Percentiles rank a stretch among this genome's conserved stretches.
Conservation (phyloP, 1,139 yeast species). For the Debaryomyces udenii region DNA sequence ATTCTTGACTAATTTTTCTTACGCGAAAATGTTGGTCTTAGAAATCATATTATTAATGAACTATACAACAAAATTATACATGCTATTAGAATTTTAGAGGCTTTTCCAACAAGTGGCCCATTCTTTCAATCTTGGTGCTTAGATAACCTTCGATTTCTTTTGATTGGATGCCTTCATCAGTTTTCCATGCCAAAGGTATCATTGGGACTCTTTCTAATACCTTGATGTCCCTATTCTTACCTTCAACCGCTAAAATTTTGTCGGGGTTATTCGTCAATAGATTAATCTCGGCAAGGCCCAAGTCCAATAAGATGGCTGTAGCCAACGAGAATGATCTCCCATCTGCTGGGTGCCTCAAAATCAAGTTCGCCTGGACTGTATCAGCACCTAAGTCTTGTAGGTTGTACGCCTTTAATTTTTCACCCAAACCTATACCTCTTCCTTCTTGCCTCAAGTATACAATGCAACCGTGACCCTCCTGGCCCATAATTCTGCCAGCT, state of each 20-base stretch:
- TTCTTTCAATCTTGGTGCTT: conserved; percentile 90
- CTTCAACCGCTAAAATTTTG: conserved; percentile 92
- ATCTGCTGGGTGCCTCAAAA: conserved; percentile 96
- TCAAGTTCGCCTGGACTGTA: conserved; percentile 92
- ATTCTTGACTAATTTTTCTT: conserved; percentile 1
- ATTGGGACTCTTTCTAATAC: conserved; percentile 91
- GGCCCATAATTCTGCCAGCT: conserved; percentile 92
- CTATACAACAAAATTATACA: conserved; percentile 3
- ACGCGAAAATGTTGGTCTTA: neutral
- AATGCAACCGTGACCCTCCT: conserved; percentile 86
- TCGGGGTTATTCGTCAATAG: conserved; percentile 95
- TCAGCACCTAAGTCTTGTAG: conserved; percentile 98
- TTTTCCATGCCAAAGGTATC: conserved; percentile 91
- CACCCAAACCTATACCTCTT: conserved; percentile 96
- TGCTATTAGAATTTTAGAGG: conserved; percentile 43
- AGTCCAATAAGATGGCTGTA: conserved; percentile 85
- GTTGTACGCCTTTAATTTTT: conserved; percentile 94
- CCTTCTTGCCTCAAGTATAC: conserved; percentile 98
- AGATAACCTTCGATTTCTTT: conserved; percentile 90
- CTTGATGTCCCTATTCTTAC: conserved; percentile 65
- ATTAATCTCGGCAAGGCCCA: conserved; percentile 73
- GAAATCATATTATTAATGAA: neutral
- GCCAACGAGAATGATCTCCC: conserved; percentile 92
- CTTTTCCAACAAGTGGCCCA: conserved; percentile 87
- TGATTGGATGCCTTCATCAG: conserved; percentile 69